Percentiles rank a stretch among this genome's conserved stretches.
Evolutionary conservation across 139 green algal genomes (phyloP).

Genomic region (Coelastrella sp.): DNA sequence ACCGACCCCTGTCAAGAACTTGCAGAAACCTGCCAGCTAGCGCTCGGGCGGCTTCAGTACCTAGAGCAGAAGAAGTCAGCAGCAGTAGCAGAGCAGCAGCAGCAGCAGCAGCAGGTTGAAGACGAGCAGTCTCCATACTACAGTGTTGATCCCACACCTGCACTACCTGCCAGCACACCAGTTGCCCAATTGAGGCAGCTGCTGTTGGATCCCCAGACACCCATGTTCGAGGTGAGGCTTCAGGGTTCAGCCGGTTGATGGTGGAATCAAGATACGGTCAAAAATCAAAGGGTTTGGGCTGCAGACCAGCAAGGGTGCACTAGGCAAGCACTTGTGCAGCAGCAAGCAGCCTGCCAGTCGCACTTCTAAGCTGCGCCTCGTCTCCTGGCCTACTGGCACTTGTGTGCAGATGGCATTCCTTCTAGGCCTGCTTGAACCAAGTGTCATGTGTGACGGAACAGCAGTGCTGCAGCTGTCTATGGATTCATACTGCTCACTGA

Average conservation of each 20-base stretch:
- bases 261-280: no score
- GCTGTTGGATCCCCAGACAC: constrained; percentile 80
- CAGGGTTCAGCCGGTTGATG: background rate
- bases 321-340: no score
- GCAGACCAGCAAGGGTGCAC: no score
- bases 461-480: no score
- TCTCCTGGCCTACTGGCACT: no score
- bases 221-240: constrained; percentile 83
- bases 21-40: constrained; percentile 96
- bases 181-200: constrained; percentile 63
- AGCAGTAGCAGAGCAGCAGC: background rate
- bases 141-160: constrained; percentile 95
- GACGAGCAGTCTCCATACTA: constrained; percentile 78
- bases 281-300: no score
- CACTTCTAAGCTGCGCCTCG: no score
- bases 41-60: constrained; percentile 88
- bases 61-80: constrained; percentile 42
- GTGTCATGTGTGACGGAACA: no score
- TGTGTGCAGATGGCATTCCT: no score
- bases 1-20: constrained; percentile 79
- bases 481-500: no score
- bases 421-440: no score
- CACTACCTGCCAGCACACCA: constrained; percentile 70
- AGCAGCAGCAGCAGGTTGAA: constrained; percentile 6
- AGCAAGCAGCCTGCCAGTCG: no score